A percentile compares a stretch with the other conserved stretches of the same genome.
Conservation (phyloP, 2,329 filamentous ascomycete species). For the Nigrospora oryzae region DNA sequence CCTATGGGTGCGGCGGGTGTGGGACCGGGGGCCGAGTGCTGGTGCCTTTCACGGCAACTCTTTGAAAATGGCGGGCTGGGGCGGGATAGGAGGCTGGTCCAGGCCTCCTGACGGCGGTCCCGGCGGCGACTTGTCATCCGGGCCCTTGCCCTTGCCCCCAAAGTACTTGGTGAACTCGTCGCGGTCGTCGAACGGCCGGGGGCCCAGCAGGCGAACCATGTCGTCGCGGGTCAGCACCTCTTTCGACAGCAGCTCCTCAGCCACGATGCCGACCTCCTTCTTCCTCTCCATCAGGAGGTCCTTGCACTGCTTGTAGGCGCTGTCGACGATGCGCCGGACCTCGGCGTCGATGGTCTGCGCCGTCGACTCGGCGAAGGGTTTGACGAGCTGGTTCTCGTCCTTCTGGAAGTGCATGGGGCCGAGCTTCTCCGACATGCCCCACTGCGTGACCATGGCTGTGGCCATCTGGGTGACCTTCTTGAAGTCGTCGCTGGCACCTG, state of each 20-base stretch:
- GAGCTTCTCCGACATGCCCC: conserved; percentile 94
- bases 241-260: conserved; percentile 86
- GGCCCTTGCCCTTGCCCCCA: conserved; percentile 35
- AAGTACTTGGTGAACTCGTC: conserved; percentile 96
- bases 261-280: conserved; percentile 77
- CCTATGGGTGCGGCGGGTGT: too few relatives aligned
- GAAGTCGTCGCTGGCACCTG: conserved; percentile 93
- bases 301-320: conserved; percentile 86
- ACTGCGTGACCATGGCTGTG: conserved; percentile 97
- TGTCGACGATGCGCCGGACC: conserved; percentile 83
- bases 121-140: conserved; percentile 47
- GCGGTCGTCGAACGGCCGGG: conserved; percentile 73
- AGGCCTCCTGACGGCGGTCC: conserved; percentile 40
- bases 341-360: conserved; percentile 87
- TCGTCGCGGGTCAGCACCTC: conserved; percentile 89
- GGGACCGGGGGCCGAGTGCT: too few relatives aligned
- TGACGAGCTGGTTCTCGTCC: conserved; percentile 73
- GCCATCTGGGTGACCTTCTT: conserved; percentile 97
- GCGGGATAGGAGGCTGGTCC: conserved; percentile 23
- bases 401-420: conserved; percentile 88
- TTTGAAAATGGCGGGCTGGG: conserved; percentile 17
- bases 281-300: conserved; percentile 79
- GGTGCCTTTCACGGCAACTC: conserved; percentile 4
- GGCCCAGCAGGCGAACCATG: conserved; percentile 80
- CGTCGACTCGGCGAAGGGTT: conserved; percentile 93